Percentiles rank a stretch among this genome's conserved stretches.
These are phyloP conservation scores for Chlorella sp. DNA, from an alignment of 139 green algal genomes.

Conservation along the genomic window DNA sequence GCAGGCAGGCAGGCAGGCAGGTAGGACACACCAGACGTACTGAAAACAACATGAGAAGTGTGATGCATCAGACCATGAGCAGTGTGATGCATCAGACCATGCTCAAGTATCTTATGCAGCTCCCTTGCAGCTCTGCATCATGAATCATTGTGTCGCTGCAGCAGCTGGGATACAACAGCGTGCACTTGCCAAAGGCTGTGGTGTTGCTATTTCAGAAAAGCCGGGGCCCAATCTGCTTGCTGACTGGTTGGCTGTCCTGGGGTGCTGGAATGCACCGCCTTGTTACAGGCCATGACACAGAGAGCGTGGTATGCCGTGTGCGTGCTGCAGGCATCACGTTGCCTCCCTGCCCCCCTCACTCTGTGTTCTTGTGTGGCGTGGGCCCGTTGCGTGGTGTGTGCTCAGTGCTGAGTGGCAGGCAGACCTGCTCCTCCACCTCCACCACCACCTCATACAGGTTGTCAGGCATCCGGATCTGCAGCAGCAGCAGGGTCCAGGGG, in stretches of 20 bases:
- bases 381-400: constrained; percentile 31
- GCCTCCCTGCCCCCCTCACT: not conserved
- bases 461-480: constrained; percentile 18
- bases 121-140: too few species aligned
- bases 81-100: not conserved
- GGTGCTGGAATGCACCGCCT: not conserved
- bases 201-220: not conserved
- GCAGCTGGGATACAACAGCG: not conserved
- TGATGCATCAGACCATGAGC: not conserved
- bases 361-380: constrained; percentile 16
- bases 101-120: not conserved
- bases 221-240: not conserved
- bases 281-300: not conserved
- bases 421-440: constrained; percentile 84
- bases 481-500: not conserved
- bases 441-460: constrained; percentile 54
- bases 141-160: too few species aligned
- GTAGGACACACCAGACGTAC: not conserved
- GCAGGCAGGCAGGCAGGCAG: constrained; percentile 3
- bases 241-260: not conserved
- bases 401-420: constrained; percentile 58
- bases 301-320: not conserved
- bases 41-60: not conserved
- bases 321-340: not conserved
- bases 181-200: not conserved